Conservation (phyloP, 768 basidiomycete genomes). For the Trametes elegans region DNA sequence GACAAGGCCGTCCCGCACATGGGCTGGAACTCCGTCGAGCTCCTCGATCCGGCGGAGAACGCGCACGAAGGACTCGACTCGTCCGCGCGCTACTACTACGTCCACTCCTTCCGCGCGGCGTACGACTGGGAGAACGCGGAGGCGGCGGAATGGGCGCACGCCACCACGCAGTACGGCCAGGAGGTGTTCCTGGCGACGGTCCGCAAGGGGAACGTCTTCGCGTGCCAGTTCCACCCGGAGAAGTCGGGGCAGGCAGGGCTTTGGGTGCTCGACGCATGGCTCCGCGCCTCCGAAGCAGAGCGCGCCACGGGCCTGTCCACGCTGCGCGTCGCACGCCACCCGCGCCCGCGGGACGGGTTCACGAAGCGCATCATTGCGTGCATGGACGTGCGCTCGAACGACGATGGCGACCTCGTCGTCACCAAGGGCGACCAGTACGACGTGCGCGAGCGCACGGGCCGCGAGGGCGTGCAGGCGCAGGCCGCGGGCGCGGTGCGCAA, state of each 20-base stretch:
- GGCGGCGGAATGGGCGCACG: constrained; percentile 74
- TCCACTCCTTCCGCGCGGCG: constrained; percentile 89
- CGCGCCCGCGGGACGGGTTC: constrained; percentile 57
- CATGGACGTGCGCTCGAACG: constrained; percentile 96
- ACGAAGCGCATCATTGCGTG: constrained; percentile 96
- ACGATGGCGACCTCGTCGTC: constrained; percentile 93
- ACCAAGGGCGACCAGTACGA: constrained; percentile 99
- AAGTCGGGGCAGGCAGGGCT: constrained; percentile 92
- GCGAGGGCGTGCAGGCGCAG: constrained; percentile 33
- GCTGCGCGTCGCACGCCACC: constrained; percentile 34
- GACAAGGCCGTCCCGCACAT: constrained; percentile 96
- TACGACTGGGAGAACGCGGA: constrained; percentile 60
- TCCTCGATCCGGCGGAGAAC: constrained; percentile 43
- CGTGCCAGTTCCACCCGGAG: constrained; percentile 96
- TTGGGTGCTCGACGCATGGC: constrained; percentile 76
- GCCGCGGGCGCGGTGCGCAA: constrained; percentile 85
- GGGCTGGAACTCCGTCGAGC: constrained; percentile 88
- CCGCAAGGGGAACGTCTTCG: constrained; percentile 82
- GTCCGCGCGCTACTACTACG: constrained; percentile 88
- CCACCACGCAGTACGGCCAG: constrained; percentile 90
- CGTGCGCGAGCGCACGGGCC: constrained; percentile 64
- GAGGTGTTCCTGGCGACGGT: constrained; percentile 89
- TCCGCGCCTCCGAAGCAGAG: constrained; percentile 50
- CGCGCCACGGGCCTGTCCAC: constrained; percentile 37
- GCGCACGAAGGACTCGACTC: constrained; percentile 47